These are phyloP conservation scores for Protea cynaroides DNA, from an alignment of 164 flowering plant genomes.

Conservation along the genomic window DNA sequence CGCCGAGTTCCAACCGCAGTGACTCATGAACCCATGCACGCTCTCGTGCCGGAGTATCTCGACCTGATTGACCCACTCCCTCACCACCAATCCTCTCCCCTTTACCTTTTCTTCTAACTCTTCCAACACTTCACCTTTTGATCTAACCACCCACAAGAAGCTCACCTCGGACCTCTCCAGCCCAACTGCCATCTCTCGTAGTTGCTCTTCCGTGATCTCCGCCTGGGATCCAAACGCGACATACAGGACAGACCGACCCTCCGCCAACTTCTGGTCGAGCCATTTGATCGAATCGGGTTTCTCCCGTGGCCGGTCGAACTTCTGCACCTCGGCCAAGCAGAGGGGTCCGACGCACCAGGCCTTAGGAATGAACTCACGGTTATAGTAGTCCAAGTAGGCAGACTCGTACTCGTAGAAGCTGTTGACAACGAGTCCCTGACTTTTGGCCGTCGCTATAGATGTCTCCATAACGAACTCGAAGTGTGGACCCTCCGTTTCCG, in stretches of 20 bases:
- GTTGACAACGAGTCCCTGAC: neutral
- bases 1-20: constrained; percentile 64
- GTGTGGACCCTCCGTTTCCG: neutral
- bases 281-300: too few species aligned
- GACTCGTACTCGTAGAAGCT: neutral
- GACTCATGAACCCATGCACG: too few species aligned
- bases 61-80: constrained; percentile 53
- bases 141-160: constrained; percentile 20
- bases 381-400: neutral
- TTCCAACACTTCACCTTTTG: neutral
- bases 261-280: too few species aligned
- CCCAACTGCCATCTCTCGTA: constrained; percentile 15
- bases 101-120: constrained; percentile 14
- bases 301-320: too few species aligned
- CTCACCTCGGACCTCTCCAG: constrained; percentile 18
- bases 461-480: neutral
- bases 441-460: neutral
- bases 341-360: too few species aligned
- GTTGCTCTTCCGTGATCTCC: too few species aligned
- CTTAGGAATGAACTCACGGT: neutral
- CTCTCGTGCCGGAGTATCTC: constrained; percentile 23
- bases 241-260: too few species aligned
- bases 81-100: constrained; percentile 14
- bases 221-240: too few species aligned
- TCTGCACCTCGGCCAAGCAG: too few species aligned